Evolutionary conservation across 179 eudicot species (phyloP).

Genomic region (Vitellaria paradoxa): DNA sequence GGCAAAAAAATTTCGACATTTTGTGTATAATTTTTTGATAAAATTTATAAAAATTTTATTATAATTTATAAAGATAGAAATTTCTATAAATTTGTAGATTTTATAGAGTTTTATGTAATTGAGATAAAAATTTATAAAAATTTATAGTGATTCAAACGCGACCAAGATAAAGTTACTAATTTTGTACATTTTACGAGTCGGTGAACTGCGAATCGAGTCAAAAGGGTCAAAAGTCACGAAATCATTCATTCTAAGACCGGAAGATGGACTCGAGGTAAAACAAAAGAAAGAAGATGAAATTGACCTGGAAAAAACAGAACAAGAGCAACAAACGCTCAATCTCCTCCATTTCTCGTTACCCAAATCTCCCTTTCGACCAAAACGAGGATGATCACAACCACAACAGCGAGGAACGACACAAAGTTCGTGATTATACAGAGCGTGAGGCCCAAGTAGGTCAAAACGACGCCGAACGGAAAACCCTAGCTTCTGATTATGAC

Average conservation of each 20-base stretch:
- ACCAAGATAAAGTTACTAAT: no score
- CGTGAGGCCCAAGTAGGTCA: background rate
- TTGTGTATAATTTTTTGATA: no score
- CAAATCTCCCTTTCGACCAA: conserved; percentile 28
- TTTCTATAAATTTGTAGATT: no score
- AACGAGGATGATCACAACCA: background rate
- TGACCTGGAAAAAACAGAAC: conserved; percentile 35
- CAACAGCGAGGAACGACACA: conserved; percentile 2
- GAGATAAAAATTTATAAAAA: no score
- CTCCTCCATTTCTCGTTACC: background rate
- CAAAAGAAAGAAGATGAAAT: conserved; percentile 23
- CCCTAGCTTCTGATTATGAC: conserved; percentile 17
- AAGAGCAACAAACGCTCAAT: conserved; percentile 23
- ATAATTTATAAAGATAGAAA: no score
- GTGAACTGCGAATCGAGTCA: no score
- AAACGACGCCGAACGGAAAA: background rate
- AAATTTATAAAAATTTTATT: no score
- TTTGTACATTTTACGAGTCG: no score
- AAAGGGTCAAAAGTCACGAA: no score
- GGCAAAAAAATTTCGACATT: no score
- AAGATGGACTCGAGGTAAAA: background rate
- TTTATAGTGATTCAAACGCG: no score
- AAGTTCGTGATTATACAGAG: background rate
- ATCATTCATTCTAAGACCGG: background rate
- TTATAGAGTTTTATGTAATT: no score